These are phyloP conservation scores for Aureobasidium sp. DNA, from an alignment of 2,329 filamentous ascomycete species.

Conservation along the genomic window DNA sequence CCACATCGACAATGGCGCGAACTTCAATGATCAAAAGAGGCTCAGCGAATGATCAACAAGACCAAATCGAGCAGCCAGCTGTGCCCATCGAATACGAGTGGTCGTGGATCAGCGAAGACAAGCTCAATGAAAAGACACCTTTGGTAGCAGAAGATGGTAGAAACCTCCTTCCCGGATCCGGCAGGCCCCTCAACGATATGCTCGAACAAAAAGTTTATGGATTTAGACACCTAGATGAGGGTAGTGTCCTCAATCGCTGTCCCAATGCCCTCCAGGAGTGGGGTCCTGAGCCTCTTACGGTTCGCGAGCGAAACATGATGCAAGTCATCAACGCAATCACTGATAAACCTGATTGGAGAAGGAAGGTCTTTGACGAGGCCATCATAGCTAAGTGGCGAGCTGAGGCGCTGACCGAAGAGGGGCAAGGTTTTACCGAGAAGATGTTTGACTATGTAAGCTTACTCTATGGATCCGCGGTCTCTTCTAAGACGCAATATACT, in stretches of 20 bases:
- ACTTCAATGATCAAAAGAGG: background rate
- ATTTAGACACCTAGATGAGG: too few relatives aligned
- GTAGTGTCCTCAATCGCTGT: background rate
- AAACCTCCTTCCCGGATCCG: background rate
- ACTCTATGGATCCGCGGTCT: too few relatives aligned
- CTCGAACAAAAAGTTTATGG: background rate
- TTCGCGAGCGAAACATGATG: conserved; percentile 26
- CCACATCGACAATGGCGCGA: background rate
- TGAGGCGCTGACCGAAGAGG: conserved; percentile 19
- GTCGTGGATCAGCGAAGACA: background rate
- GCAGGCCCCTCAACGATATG: background rate
- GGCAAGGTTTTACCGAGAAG: conserved; percentile 17
- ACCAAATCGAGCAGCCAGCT: background rate
- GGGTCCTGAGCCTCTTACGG: background rate
- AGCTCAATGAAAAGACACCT: background rate
- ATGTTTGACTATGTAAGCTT: conserved; percentile 23
- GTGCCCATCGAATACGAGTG: background rate
- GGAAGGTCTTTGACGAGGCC: conserved; percentile 24
- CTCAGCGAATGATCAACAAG: background rate
- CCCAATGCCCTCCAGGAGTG: background rate
- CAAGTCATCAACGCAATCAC: conserved; percentile 24
- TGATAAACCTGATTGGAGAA: conserved; percentile 27
- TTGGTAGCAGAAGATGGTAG: background rate
- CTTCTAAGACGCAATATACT: background rate
- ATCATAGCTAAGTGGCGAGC: conserved; percentile 22